Base-by-base conservation (phyloP, 805 yeast species). In the Schwanniomyces occidentalis region DNA sequence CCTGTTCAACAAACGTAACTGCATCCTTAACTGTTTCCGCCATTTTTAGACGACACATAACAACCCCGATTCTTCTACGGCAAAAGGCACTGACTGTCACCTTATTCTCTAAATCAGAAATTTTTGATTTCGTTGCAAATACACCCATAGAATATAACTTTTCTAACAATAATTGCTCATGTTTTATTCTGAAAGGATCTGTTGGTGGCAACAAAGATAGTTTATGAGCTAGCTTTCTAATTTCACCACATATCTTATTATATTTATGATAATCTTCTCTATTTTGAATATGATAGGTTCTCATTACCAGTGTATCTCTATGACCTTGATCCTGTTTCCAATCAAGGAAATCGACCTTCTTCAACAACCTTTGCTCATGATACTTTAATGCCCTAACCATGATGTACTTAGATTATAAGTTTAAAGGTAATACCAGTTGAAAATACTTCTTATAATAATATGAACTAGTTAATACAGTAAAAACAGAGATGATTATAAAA, bases 271-370 rank as follows among this genome's bases (percentile, higher is more conserved):
- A 93, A 59, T 93, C 99, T 58, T 89, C 96, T 58, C 99, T 78
- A 58, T 90, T 85, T 57, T 89, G 96, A 29, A 93, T 76, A 58
- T 91, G 96, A 61, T 90, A 93, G 35, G 86, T 83, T 49, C 95
- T 76, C 95, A 93, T 93, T 21, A 93, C 95, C 61, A 86, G 91
- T n/a, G 95, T 82, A 50, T 91, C 99, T 48, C 99, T 72, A 61
- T 93, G 99, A 19, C 91, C 88, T 37, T 84, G 82, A 58, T 93
- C 99, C 52, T 88, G 95, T 61, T 93, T 93, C 97, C 98, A 93
- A 61, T 93, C 95, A 33, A 88, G 85, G 67, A 93, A 88, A 57
- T 93, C 97, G 34, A 93, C 98, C 63, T 93, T 93, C 70, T 85
- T 89, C 52, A 93, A 76, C 52, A 93, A 78, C 65, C 89, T 90